Evolutionary conservation across 1,139 yeast genomes (phyloP), one percentile per base, ranked within the genome.

Genomic region (Candida tropicalis): DNA sequence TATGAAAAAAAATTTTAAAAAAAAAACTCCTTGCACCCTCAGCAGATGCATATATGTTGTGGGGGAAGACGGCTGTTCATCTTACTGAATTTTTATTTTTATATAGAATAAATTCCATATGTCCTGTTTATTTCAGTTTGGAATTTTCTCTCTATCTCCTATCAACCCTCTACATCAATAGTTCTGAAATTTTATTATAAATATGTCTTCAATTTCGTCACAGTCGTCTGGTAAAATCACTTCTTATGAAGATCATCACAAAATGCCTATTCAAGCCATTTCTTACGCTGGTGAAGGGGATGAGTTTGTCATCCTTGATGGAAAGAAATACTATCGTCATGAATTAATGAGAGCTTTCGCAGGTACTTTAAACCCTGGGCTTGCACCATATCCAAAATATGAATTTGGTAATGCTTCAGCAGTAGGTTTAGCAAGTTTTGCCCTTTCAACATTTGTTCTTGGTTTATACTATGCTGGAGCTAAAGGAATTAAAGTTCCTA

Each of bases 341-440:
- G 77, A 71, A 50, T 65, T 71, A 52, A 59, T 66, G 67, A 47
- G 52, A 27, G 77, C 77, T 5, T 56, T 63, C 41, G 67, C 65
- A 27, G 67, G 66, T 60, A 55, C 68, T 8, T 64, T 72, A 53
- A 69, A 66, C 43, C 72, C 70, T 2, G 76, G 70, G 35, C 57
- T 59, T 29, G 43, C 70, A 0, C 73, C 75, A 4, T 63, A 59
- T 40, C 70, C 74, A 17, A 52, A 48, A 18, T 55, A 63, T 41
- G 50, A 64, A 40, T 60, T 72, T 45, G 84, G 77, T 33, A 81
- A 82, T 54, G 85, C 87, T 0, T 79, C 81, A 25, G 85, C 87
- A 4, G 62, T 81, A 47, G 87, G 86, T 2, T 67, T 81, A 44
- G 66, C 76, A 25, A 81, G 78, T 5, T 82, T 79, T 60, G 73